Evolutionary conservation across 2,329 filamentous ascomycete genomes (phyloP), one percentile per base, ranked within the genome.

Genomic region (Fusarium nanum): DNA sequence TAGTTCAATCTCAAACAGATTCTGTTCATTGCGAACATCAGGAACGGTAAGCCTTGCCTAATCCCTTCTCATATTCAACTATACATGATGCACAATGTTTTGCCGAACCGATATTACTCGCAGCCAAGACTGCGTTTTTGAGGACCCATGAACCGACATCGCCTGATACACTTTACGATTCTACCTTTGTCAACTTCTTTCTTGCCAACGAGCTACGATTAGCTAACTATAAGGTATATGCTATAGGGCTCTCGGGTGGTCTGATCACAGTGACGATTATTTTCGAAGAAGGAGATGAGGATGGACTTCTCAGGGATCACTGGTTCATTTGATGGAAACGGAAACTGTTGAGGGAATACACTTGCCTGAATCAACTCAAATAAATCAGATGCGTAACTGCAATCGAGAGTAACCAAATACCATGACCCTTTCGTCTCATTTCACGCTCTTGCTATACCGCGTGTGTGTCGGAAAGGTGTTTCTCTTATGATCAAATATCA

Each of bases 61-160:
- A 6, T 1, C n/a, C 5, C 9, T 10, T 20, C 20, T 11, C 2
- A 7, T 28, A 11, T 6, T 5, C 3, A 13, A 22, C 11, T 60
- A 14, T n/a, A 18, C 5, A 54, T 66, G 63, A 66, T 66, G 63
- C 10, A 66, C 7, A 66, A 34, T n/a, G 67, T 66, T 66, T 66
- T 66, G 63, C 63, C 62, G 63, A 66, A 41, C 63, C 46, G 63
- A 66, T 32, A 27, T 56, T 60, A 45, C 30, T 61, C 47, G 37
- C 61, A 66, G 27, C n/a, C 3, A 44, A 41, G 12, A 28, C 37
- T 66, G 61, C 23, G 61, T n/a, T 48, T 55, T 27, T 66, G 63
- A 66, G 37, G 63, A 67, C 62, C 37, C n/a, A 49, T 45, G 16
- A 66, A 34, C 62, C 48, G 62, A 66, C 62, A 67, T 66, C 62